A percentile compares a stretch with the other conserved stretches of the same genome.
phyloP scores from a whole-genome alignment of 2,329 filamentous ascomycete species.

The Epichloe brachyelytri region DNA sequence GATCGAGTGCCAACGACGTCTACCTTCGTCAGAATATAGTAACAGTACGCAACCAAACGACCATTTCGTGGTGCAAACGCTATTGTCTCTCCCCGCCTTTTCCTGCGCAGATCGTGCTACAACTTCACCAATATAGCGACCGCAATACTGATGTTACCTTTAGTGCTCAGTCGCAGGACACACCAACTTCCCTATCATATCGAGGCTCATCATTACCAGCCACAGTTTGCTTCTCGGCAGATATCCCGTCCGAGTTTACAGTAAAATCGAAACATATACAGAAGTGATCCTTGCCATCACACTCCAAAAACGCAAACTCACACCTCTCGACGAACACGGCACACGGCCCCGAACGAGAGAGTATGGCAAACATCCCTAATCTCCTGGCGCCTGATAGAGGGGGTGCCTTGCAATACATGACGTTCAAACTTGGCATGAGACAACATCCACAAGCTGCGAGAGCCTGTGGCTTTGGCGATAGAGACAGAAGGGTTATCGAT shows the following conservation, averaged over 20 bases:
- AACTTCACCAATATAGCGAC: neutral
- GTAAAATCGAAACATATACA: too few species aligned
- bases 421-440: conserved; percentile 37
- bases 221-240: too few species aligned
- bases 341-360: neutral
- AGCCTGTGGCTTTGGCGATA: conserved; percentile 72
- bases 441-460: conserved; percentile 69
- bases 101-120: neutral
- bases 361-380: conserved; percentile 12
- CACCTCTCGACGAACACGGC: too few species aligned
- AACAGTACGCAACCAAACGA: neutral
- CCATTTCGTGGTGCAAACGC: neutral
- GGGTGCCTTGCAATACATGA: conserved; percentile 11
- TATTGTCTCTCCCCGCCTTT: too few species aligned
- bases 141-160: too few species aligned
- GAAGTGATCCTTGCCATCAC: too few species aligned
- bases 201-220: too few species aligned
- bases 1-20: neutral
- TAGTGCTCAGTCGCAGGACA: too few species aligned
- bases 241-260: too few species aligned
- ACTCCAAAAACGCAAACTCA: too few species aligned
- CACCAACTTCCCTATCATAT: too few species aligned
- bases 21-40: neutral
- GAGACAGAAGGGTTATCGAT: conserved; percentile 70
- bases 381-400: conserved; percentile 12